These are phyloP conservation scores for Thoreauomyces humboldtii DNA, from an alignment of 192 early-diverging fungal species.

Conservation along the genomic window DNA sequence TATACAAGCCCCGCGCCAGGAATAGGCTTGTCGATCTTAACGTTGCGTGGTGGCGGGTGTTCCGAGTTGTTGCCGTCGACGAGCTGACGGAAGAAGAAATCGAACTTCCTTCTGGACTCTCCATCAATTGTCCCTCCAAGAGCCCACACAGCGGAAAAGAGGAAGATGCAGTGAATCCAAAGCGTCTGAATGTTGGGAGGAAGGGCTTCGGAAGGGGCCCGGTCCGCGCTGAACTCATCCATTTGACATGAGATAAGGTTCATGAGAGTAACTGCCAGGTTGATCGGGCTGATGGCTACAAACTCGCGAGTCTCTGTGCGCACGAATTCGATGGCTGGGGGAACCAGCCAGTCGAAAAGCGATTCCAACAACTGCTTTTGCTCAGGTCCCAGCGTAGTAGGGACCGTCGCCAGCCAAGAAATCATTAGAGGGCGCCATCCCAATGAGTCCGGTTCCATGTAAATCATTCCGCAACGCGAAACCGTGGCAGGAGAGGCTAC, in stretches of 20 bases:
- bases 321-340: conserved; percentile 48
- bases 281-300: conserved; percentile 48
- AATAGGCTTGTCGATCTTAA: conserved; percentile 57
- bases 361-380: conserved; percentile 34
- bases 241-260: conserved; percentile 51
- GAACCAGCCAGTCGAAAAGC: conserved; percentile 60
- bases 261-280: conserved; percentile 52
- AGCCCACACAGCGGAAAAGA: conserved; percentile 57
- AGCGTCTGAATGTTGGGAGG: conserved; percentile 43
- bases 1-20: conserved; percentile 45
- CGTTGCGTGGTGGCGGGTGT: conserved; percentile 35
- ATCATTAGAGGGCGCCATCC: conserved; percentile 56
- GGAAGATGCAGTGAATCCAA: conserved; percentile 50
- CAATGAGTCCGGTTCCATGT: conserved; percentile 56
- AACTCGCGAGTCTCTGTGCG: conserved; percentile 46
- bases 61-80: conserved; percentile 46
- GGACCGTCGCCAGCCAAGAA: conserved; percentile 53
- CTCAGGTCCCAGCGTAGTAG: conserved; percentile 38
- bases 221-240: conserved; percentile 45
- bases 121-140: conserved; percentile 56
- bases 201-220: conserved; percentile 32
- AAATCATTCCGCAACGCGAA: conserved; percentile 63
- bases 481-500: conserved; percentile 63
- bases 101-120: conserved; percentile 55
- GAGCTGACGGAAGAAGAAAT: conserved; percentile 47